Evolutionary conservation across 371 early-diverging fungal species (phyloP).

Genomic region (Paraphysoderma sedebokerense): DNA sequence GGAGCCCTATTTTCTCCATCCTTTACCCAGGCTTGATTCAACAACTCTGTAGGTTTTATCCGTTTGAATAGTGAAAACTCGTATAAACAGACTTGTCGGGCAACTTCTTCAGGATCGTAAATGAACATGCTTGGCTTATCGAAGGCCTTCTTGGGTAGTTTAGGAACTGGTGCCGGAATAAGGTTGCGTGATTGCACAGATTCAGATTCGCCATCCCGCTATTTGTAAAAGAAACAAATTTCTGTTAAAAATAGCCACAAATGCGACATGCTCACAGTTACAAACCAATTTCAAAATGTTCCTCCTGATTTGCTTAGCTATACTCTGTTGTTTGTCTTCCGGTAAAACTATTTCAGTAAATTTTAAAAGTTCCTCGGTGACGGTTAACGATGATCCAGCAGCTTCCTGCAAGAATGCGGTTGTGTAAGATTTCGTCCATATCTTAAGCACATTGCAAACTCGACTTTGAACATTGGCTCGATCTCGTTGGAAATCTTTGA

Average conservation of each 20-base stretch:
- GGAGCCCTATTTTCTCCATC: constrained; percentile 8
- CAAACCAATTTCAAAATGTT: constrained; percentile 11
- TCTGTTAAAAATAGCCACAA: not conserved
- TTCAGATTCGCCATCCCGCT: not conserved
- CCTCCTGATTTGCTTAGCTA: constrained; percentile 14
- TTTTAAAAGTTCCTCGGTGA: constrained; percentile 2
- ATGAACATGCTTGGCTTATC: not conserved
- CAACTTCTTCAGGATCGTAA: constrained; percentile 11
- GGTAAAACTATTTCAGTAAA: constrained; percentile 12
- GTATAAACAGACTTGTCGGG: constrained; percentile 12
- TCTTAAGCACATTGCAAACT: constrained; percentile 15
- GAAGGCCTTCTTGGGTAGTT: not conserved
- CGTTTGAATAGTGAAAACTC: constrained; percentile 8
- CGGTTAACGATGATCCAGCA: constrained; percentile 1
- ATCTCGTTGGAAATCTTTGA: constrained; percentile 9
- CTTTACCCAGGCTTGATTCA: constrained; percentile 12
- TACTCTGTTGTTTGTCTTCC: constrained; percentile 7
- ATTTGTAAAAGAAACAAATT: not conserved
- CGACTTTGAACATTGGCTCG: constrained; percentile 14
- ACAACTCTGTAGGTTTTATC: constrained; percentile 12
- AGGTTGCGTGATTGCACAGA: no score
- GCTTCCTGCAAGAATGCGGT: constrained; percentile 9
- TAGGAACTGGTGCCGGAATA: not conserved
- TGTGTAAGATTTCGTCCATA: constrained; percentile 16
- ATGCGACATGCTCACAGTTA: not conserved